A percentile compares a stretch with the other conserved stretches of the same genome.
Conservation (phyloP, 192 early-diverging fungal species). For the Backusella westeae region DNA sequence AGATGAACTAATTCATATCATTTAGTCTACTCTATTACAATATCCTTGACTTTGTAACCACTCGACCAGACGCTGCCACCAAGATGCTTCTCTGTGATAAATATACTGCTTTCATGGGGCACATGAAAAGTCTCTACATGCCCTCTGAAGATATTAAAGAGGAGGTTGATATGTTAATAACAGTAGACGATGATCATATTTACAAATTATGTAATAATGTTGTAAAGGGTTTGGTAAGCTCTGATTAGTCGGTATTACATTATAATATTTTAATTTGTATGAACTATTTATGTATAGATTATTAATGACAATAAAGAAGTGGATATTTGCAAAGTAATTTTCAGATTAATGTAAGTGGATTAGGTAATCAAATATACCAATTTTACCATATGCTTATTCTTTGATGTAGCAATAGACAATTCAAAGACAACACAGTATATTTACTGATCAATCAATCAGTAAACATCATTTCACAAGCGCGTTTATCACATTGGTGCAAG, state of each 20-base stretch:
- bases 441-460: background rate
- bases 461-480: background rate
- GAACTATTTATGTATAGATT: background rate
- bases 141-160: background rate
- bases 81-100: background rate
- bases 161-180: background rate
- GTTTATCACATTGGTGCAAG: no score
- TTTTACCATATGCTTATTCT: background rate
- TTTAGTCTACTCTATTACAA: constrained; percentile 14
- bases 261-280: background rate
- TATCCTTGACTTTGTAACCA: constrained; percentile 10
- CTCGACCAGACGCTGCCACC: constrained; percentile 1
- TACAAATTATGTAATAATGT: background rate
- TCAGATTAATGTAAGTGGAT: background rate
- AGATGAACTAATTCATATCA: constrained; percentile 2
- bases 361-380: background rate
- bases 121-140: background rate
- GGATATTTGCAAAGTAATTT: background rate
- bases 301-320: background rate
- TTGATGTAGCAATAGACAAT: background rate
- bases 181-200: background rate
- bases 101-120: background rate
- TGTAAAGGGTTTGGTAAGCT: constrained; percentile 4
- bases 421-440: background rate
- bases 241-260: background rate